phyloP scores from a whole-genome alignment of 1,284 basidiomycete species.

The Athelia sp. region DNA sequence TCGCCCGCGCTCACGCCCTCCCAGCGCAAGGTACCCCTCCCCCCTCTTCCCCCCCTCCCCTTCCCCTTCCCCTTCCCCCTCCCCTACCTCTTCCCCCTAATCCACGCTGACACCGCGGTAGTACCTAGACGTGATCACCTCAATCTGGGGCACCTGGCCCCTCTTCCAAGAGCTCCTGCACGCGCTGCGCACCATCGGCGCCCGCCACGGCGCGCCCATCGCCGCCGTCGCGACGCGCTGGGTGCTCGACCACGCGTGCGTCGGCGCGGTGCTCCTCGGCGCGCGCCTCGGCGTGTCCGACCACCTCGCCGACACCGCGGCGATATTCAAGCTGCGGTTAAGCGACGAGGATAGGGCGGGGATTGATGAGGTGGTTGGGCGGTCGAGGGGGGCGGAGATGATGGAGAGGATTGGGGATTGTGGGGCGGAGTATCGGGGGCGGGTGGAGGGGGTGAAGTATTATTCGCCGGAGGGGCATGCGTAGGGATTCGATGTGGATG shows the following conservation, averaged over 20 bases:
- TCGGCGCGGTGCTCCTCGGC: conserved; percentile 76
- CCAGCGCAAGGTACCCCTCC: conserved; percentile 62
- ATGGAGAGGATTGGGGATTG: conserved; percentile 74
- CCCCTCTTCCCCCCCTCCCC: too few species aligned
- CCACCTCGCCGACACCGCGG: conserved; percentile 63
- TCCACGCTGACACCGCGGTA: conserved; percentile 19
- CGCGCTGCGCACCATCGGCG: conserved; percentile 56
- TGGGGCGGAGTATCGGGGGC: conserved; percentile 69
- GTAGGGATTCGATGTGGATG: too few species aligned
- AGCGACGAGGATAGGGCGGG: conserved; percentile 47
- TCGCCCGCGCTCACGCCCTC: conserved; percentile 61
- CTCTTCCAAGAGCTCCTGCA: conserved; percentile 65
- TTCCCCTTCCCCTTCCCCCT: conserved; percentile 5
- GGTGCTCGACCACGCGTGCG: conserved; percentile 75
- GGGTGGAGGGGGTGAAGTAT: too few species aligned
- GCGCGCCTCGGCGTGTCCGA: conserved; percentile 67
- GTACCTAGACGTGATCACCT: conserved; percentile 79
- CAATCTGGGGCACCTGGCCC: conserved; percentile 72
- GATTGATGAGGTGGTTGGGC: conserved; percentile 57
- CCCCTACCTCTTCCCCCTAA: too few species aligned
- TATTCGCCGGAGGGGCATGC: too few species aligned
- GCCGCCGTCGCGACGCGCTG: conserved; percentile 76
- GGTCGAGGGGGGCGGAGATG: conserved; percentile 54
- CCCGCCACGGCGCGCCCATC: conserved; percentile 63
- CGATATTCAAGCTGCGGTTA: conserved; percentile 55